Evolutionary conservation across 179 eudicot genomes (phyloP), one percentile per base, ranked within the genome.

Genomic region (Sideroxylon spinosum): DNA sequence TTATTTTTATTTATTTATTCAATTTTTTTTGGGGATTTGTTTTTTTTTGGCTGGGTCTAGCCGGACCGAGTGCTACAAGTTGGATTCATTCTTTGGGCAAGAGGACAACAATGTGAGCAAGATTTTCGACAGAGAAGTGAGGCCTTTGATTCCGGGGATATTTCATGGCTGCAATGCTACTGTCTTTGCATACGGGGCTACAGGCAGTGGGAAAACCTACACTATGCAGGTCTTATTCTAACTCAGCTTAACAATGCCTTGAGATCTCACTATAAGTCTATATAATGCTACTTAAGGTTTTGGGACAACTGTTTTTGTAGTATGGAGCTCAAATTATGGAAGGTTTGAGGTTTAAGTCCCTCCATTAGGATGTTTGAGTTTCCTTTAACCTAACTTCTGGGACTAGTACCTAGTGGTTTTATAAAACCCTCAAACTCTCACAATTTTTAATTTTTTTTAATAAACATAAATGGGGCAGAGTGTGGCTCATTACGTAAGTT

Each of bases 111-210:
- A 83, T 64, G 69, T 95, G 83, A 75, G 78, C 53, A 52, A 82
- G 84, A 90, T 93, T 55, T 92, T 89, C 60, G 78, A 90, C 67
- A 90, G 84, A 76, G 98, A 94, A 90, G 97, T 95, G 26, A 83
- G 79, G 75, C 86, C 93, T 75, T 84, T 95, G 76, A 88, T 95
- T 72, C 87, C 91, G 3, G 97, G 86, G 32, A 65, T 93, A 48
- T 88, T 91, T 65, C 76, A 55, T 53, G 95, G 97, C 25, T 87
- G 78, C 74, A 93, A 95, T 76, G 89, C 92, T n/a, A 95, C 97
- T 14, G 86, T 95, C n/a, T 95, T 95, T 57, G 97, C 97, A 49
- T 95, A 95, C 74, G 98, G 98, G 44, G 98, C 98, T 77, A 95
- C 98, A 50, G 93, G 97, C 46, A 95, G 98, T 77, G 98, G 98